Percentiles rank a stretch among this genome's conserved stretches.
These are phyloP conservation scores for Candida patagonica DNA, from an alignment of 805 yeast genomes.

Conservation along the genomic window DNA sequence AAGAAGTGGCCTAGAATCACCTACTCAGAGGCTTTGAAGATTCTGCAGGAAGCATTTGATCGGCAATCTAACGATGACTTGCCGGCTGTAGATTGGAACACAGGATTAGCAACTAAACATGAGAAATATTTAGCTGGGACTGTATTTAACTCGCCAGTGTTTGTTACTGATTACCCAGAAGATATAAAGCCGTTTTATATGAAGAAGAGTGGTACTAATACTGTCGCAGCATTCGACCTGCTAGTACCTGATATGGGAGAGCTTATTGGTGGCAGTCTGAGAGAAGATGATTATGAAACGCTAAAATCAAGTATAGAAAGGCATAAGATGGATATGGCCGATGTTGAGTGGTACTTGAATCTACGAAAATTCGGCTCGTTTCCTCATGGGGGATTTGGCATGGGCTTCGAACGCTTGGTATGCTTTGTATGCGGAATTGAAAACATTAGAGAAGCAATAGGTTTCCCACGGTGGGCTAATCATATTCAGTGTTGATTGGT, in stretches of 20 bases:
- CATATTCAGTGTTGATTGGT: constrained; percentile 37
- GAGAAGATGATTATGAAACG: constrained; percentile 56
- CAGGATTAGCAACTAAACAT: constrained; percentile 68
- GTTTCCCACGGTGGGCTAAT: constrained; percentile 70
- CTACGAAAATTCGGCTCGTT: constrained; percentile 68
- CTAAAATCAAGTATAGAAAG: constrained; percentile 42
- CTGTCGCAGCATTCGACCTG: constrained; percentile 87
- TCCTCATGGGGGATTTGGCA: constrained; percentile 96
- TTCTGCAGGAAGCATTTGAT: constrained; percentile 31
- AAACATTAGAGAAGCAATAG: constrained; percentile 77
- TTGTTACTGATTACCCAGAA: constrained; percentile 81
- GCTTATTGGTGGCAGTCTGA: constrained; percentile 85
- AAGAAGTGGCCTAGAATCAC: constrained; percentile 61
- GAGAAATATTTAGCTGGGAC: constrained; percentile 84
- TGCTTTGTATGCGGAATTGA: constrained; percentile 64
- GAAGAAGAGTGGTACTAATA: constrained; percentile 39
- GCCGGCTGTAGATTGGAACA: constrained; percentile 46
- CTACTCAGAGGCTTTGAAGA: constrained; percentile 63
- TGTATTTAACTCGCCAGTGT: constrained; percentile 60
- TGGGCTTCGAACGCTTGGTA: constrained; percentile 84
- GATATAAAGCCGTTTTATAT: constrained; percentile 84
- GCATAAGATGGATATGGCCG: constrained; percentile 45
- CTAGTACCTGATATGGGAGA: constrained; percentile 90
- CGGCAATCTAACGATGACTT: neutral
- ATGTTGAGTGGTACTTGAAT: constrained; percentile 71